These are phyloP conservation scores for Argentina anserina DNA, from an alignment of 306 rosid genomes.

Conservation along the genomic window DNA sequence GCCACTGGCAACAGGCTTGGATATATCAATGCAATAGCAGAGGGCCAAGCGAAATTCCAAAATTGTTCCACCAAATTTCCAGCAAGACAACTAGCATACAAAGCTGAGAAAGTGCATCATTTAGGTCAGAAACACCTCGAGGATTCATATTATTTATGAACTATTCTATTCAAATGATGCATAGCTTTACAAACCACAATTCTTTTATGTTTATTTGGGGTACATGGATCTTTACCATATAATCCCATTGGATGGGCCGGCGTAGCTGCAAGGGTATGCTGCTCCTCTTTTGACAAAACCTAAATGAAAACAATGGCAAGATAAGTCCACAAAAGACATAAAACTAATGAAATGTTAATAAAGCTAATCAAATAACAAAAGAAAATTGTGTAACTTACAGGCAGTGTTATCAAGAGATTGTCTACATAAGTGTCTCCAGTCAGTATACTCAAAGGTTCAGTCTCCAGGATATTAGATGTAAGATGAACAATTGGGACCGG, in stretches of 20 bases:
- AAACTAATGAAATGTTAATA: neutral
- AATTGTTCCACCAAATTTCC: constrained; percentile 93
- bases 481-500: constrained; percentile 54
- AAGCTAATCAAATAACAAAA: neutral
- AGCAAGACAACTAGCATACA: constrained; percentile 80
- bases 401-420: constrained; percentile 70
- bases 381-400: constrained; percentile 47
- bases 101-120: constrained; percentile 55
- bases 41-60: constrained; percentile 99
- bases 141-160: constrained; percentile 12
- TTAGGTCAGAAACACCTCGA: constrained; percentile 34
- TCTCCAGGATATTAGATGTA: constrained; percentile 54
- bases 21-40: constrained; percentile 89
- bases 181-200: neutral
- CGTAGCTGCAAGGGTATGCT: constrained; percentile 81
- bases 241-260: constrained; percentile 93
- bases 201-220: neutral
- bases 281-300: constrained; percentile 88
- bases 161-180: constrained; percentile 13
- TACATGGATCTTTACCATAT: constrained; percentile 55
- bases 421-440: constrained; percentile 62
- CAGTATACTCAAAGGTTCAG: constrained; percentile 60
- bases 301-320: constrained; percentile 27
- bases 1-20: constrained; percentile 98
- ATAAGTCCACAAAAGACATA: constrained; percentile 16